Evolutionary conservation across 257 asterid species (phyloP), one percentile per base, ranked within the genome.

Genomic region (Solanum chiquidenum): DNA sequence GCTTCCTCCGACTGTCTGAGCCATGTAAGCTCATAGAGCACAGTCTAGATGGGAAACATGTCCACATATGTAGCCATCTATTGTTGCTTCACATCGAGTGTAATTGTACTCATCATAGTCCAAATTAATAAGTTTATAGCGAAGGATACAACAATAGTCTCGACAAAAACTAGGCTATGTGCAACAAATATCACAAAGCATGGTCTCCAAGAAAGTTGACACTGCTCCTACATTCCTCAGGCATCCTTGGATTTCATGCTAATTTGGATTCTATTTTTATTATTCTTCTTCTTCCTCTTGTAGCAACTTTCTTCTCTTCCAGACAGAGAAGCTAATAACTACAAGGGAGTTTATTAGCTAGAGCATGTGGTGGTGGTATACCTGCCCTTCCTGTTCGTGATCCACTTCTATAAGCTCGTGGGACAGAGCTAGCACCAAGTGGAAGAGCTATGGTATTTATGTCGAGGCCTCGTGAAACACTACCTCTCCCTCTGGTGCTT

Each of bases 1-100:
- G 89, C 90, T 90, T 85, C 98, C 98, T 83, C 95, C 95, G 20
- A 94, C 95, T n/a, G 94, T 94, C 86, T 98, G 98, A 46, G 97
- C 96, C 95, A 95, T 80, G 90, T 89, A 92, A 89, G 95, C 95
- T 60, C 98, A 92, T 23, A 95, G 88, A 86, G 93, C 98, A 89
- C 98, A 96, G 27, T 93, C 91, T 29, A 95, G 84, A 80, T 96
- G 98, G 88, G 95, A 93, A 88, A 90, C 89, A 88, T 96, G 99
- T 44, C 97, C 99, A 90, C 98, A 96, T 88, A 89, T 64, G 71
- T 38, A 29, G 27, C 92, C 95, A 9, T 89, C 88, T 6, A 91
- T 87, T 75, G 72, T 85, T 12, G 94, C 95, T 87, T 92, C 94
- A 90, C 99, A 96, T 86, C 77, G 93, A 79, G 94, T 87, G 86